Base-by-base conservation (phyloP, 805 yeast genomes). In the Nakazawaea wickerhamii region DNA sequence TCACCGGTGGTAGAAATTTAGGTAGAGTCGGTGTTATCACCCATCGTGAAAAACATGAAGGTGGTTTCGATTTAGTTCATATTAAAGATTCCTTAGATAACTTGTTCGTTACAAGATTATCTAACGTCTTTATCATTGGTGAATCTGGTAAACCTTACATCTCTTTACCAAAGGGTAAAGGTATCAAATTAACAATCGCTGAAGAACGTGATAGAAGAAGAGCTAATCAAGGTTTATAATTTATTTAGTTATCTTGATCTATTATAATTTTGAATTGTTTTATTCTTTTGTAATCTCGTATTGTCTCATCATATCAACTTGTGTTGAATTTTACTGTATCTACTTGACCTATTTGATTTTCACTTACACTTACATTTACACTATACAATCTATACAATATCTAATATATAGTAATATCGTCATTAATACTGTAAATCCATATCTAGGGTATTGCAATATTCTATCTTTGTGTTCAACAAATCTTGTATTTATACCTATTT, bases 161-260 rank as follows among this genome's bases (percentile, higher is more conserved):
- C 67, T 86, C 95, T 50, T 78, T 89, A 72, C 96, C 97, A 77
- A 89, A 88, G 91, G 97, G 96, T 77, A 89, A 89, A 83, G 97
- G 97, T 84, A 84, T 89, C 73, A 89, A 89, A 81, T 81, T 89
- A 68, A 69, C 91, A 63, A 89, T 89, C 68, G 77, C 96, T 66
- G 96, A 89, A 78, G 96, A 89, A 82, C 88, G 96, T 77, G 96
- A 89, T 86, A 81, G 90, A 81, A 90, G 95, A 76, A 85, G 96
- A 76, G 89, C 91, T 65, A 84, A 78, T 68, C 71, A 68, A 59
- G 78, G 77, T 68, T 70, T 73, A 64, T 69, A 70, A 70, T 38
- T 50, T 25, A n/a, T 20, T 14, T 28, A 26, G n/a, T n/a, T n/a
- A n/a, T n/a, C n/a, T n/a, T n/a, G n/a, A n/a, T 13, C 14, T 28